Evolutionary conservation across 768 basidiomycete species (phyloP), one percentile per base, ranked within the genome.

Genomic region (Plicaturopsis crispa): DNA sequence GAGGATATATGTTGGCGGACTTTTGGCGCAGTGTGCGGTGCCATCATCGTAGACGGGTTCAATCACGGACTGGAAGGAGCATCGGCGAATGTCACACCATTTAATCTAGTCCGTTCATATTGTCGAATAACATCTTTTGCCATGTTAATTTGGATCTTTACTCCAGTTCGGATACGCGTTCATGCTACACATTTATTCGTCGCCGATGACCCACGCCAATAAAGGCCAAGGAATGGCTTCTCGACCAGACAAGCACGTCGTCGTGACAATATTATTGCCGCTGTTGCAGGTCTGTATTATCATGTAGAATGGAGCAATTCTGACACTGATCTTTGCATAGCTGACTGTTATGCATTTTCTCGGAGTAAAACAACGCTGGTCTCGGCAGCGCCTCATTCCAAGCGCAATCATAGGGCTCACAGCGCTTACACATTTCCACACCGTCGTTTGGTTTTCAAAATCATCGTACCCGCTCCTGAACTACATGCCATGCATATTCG

Each of bases 121-220:
- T n/a, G n/a, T n/a, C n/a, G n/a, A n/a, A n/a, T n/a, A n/a, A n/a
- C n/a, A n/a, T n/a, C n/a, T n/a, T n/a, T n/a, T n/a, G n/a, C n/a
- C n/a, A n/a, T n/a, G n/a, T n/a, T n/a, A n/a, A n/a, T n/a, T n/a
- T n/a, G n/a, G n/a, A n/a, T 28, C 22, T 31, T 24, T 34, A 2
- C 30, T 7, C 21, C 46, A 85, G 84, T 75, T 86, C 44, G 82
- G 80, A 16, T 88, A 86, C 47, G 77, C 83, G 1, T 85, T 86
- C 55, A 65, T 85, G 22, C 58, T 88, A 14, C 79, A 87, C 45
- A 70, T 84, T 6, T 86, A 85, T 59, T 74, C 81, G 0, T 76
- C 78, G 2, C 79, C 81, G 0, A 49, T 77, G 28, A 72, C 79
- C 4, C 80, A 83, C 52, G 43, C 44, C 17, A 44, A 48, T 19